Conservation (phyloP, 1,284 basidiomycete genomes). For the Rhodotorula sp. region DNA sequence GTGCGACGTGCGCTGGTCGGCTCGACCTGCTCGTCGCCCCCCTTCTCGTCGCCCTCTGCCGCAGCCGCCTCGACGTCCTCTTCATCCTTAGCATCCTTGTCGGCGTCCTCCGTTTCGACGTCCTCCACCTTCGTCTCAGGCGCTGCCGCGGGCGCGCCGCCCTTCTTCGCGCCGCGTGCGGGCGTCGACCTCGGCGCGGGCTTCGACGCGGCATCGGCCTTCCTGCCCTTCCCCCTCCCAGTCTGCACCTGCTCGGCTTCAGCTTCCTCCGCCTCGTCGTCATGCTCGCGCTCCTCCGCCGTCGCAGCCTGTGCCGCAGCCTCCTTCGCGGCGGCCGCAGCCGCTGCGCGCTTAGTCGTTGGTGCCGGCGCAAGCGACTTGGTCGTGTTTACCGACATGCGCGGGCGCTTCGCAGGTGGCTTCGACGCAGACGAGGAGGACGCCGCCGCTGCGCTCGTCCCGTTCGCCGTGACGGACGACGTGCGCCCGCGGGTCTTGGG, state of each 20-base stretch:
- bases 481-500: too few species aligned
- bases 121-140: background rate
- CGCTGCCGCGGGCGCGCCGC: background rate
- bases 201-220: background rate
- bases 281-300: background rate
- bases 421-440: background rate
- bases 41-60: background rate
- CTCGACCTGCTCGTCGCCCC: background rate
- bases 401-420: background rate
- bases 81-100: background rate
- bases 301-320: background rate
- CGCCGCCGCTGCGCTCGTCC: conserved; percentile 4
- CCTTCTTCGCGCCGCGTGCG: background rate
- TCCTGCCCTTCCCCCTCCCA: background rate
- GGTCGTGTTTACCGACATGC: background rate
- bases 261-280: background rate
- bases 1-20: background rate
- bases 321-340: conserved; percentile 7
- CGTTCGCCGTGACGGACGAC: background rate
- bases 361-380: conserved; percentile 1
- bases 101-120: background rate
- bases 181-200: too few species aligned
- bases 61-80: background rate
- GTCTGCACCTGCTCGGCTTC: background rate
- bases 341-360: conserved; percentile 10